phyloP scores from a whole-genome alignment of 805 yeast species.

The Kuraishia cidri region DNA sequence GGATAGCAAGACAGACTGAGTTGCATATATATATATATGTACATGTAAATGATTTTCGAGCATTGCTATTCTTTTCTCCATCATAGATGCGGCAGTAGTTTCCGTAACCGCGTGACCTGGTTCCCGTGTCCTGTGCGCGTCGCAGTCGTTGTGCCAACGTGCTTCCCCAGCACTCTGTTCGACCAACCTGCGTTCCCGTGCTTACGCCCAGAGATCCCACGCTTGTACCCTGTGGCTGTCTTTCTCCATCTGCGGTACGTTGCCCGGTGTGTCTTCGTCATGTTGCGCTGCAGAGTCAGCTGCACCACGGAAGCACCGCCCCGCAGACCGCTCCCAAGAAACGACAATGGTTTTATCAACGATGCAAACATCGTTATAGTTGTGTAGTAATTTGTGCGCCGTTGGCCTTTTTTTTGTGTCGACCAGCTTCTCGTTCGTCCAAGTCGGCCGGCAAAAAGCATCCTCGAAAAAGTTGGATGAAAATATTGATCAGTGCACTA shows the following conservation, averaged over 20 bases:
- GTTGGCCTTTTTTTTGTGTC: no score
- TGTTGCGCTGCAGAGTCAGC: conserved; percentile 8
- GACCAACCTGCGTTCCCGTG: conserved; percentile 94
- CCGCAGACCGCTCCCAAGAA: no score
- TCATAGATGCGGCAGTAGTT: conserved; percentile 37
- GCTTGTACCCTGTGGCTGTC: conserved; percentile 57
- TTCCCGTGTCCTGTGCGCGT: conserved; percentile 35
- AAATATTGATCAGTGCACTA: no score
- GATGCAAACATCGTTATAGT: no score
- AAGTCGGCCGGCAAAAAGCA: no score
- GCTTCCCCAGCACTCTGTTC: conserved; percentile 42
- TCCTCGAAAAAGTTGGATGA: no score
- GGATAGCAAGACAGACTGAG: no score
- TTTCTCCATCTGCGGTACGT: conserved; percentile 83
- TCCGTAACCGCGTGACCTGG: conserved; percentile 52
- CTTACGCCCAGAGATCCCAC: conserved; percentile 78
- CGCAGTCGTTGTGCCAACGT: conserved; percentile 52
- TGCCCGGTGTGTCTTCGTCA: conserved; percentile 77
- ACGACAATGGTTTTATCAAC: no score
- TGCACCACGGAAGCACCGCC: background rate
- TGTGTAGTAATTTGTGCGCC: no score
- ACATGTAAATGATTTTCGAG: conserved; percentile 4
- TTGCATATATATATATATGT: conserved; percentile 32
- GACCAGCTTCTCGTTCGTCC: no score
- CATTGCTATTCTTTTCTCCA: conserved; percentile 2